Conservation (phyloP, 2,329 filamentous ascomycete species). For the Microcyclospora tardicrescens region DNA sequence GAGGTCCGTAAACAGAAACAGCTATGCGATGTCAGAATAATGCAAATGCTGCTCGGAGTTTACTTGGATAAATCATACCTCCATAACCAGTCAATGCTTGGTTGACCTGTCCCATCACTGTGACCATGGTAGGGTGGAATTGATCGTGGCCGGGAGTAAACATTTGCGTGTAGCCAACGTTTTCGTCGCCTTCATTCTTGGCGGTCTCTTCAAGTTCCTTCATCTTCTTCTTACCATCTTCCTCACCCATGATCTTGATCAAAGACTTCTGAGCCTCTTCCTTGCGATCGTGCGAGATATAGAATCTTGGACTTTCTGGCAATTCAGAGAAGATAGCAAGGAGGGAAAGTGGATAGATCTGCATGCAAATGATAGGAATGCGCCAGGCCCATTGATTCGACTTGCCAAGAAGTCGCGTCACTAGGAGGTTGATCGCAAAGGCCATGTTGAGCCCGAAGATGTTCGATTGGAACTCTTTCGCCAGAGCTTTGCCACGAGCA, state of each 20-base stretch:
- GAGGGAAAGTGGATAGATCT: slow-evolving; percentile 43
- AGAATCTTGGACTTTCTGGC: slow-evolving; percentile 47
- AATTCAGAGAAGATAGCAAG: slow-evolving; percentile 40
- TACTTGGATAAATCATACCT: slow-evolving; percentile 2
- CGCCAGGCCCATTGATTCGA: slow-evolving; percentile 49
- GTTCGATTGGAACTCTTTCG: slow-evolving; percentile 52
- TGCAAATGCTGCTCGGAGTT: neutral
- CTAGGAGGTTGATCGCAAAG: slow-evolving; percentile 45
- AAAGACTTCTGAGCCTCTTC: slow-evolving; percentile 41
- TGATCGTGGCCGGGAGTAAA: slow-evolving; percentile 40
- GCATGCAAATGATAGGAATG: slow-evolving; percentile 48
- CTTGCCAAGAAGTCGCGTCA: slow-evolving; percentile 43
- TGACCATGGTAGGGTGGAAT: slow-evolving; percentile 48
- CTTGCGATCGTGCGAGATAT: slow-evolving; percentile 37
- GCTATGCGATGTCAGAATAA: slow-evolving; percentile 24
- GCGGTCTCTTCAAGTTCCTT: slow-evolving; percentile 40
- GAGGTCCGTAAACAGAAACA: slow-evolving; percentile 49
- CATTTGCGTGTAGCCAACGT: slow-evolving; percentile 45
- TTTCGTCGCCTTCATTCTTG: slow-evolving; percentile 33
- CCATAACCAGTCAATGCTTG: slow-evolving; percentile 41
- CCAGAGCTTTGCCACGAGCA: slow-evolving; percentile 43
- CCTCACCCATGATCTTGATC: slow-evolving; percentile 37
- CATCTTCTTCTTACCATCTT: slow-evolving; percentile 35
- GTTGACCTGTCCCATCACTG: slow-evolving; percentile 50
- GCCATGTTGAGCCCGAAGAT: slow-evolving; percentile 50